Base-by-base conservation (phyloP, 2,329 filamentous ascomycete species). In the Microcyclospora tardicrescens region DNA sequence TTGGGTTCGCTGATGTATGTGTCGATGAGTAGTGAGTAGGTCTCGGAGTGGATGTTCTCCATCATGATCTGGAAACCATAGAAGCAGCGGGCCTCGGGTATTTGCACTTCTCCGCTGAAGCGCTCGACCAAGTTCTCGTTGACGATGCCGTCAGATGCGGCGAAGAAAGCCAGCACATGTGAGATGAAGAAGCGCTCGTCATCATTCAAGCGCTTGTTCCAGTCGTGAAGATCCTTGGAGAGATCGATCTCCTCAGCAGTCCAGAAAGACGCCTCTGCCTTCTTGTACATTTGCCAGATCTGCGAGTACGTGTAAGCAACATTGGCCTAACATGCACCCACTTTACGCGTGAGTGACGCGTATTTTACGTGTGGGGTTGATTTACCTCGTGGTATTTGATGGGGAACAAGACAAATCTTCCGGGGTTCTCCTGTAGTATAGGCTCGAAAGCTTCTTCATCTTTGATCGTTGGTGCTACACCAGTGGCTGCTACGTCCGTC, bases 261-360 rank as follows among this genome's bases (percentile, higher is more conserved):
- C 91, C 91, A 98, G 80, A 98, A 98, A 33, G 91, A 96, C 38
- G 91, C 91, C 66, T 98, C 89, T 51, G 87, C 87, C 72, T 96
- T 96, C 79, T 98, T 98, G 78, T 98, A 98, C 89, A 96, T 96
- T 67, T 96, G 89, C 91, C 91, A 98, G 65, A 95, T 93, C 87
- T 95, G 54, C 61, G 49, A 13, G 35, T n/a, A 15, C 39, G 44
- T 55, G 42, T 24, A 24, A 24, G 19, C 19, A 8, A 24, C 19
- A 5, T 24, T 24, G 19, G 8, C 8, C 19, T 8, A 24, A 5
- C 19, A 24, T 24, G 19, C 19, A 43, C 30, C 32, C 44, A 50
- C 43, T 53, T 50, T 43, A 56, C 54, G 54, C 53, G 53, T 54
- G 40, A 24, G 16, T 72, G 72, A 84, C 80, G 79, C 81, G 81